These are phyloP conservation scores for Paspalum notatum DNA, from an alignment of 176 grass and related monocot species.

Conservation along the genomic window DNA sequence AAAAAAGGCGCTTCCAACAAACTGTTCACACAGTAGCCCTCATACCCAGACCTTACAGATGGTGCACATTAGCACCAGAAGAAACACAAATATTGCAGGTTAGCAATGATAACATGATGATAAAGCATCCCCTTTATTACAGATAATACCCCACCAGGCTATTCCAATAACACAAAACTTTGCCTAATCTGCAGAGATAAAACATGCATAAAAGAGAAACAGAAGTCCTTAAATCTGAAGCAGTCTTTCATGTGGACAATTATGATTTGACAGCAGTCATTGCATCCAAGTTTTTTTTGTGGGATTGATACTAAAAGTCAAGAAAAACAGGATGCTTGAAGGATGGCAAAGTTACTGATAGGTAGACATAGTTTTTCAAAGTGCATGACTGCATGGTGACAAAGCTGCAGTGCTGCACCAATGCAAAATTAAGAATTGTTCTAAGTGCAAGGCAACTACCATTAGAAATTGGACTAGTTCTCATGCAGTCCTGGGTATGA, in stretches of 20 bases:
- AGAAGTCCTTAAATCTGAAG: neutral
- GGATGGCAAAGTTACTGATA: neutral
- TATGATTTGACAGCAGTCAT: neutral
- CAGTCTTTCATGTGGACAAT: neutral
- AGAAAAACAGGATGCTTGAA: neutral
- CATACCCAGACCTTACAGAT: neutral
- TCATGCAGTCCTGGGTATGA: neutral
- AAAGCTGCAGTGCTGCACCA: neutral
- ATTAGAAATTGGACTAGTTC: too few relatives aligned
- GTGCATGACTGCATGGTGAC: neutral
- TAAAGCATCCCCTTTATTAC: neutral
- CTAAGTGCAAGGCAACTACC: neutral
- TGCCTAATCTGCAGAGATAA: neutral
- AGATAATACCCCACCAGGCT: neutral
- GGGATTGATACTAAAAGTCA: neutral
- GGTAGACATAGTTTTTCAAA: neutral
- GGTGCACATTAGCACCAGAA: neutral
- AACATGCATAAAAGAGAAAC: neutral
- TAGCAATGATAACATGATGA: neutral
- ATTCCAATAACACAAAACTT: neutral
- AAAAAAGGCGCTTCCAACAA: neutral
- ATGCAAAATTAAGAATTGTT: neutral
- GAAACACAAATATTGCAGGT: neutral
- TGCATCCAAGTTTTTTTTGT: neutral
- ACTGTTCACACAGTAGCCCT: neutral